Base-by-base conservation (phyloP, 169 alveolate species). In the Cryptosporidium canis region DNA sequence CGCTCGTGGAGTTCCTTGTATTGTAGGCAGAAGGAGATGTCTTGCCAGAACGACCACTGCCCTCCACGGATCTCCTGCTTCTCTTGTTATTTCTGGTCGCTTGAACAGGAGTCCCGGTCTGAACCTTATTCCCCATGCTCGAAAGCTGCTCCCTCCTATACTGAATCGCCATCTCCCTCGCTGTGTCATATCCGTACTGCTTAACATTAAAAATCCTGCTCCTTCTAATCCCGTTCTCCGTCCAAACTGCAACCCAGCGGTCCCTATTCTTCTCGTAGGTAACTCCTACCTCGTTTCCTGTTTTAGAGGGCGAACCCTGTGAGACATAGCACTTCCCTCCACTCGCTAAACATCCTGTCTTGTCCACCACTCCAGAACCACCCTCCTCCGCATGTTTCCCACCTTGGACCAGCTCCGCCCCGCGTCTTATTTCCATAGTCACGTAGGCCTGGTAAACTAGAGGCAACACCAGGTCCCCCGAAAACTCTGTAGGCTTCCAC, bases 211-310 rank as follows among this genome's bases (percentile, higher is more conserved):
- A 77, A 56, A 77, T 77, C 29, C 87, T 29, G n/a, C 87, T 77
- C 47, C 87, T 77, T 41, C 87, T 77, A 43, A 77, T 77, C 6
- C 87, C 87, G 61, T 77, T 77, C 31, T 77, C 87, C 9, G 87
- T 77, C 87, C 87, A 77, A 58, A 77, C 87, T 63, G 87, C 87
- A 14, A 77, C 87, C 87, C 87, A 77, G 21, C 87, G 87, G 45
- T 77, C 87, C 37, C 87, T 77, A 55, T 77, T 77, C 27, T 77
- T 77, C 47, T 77, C 87, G 45, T 77, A 77, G 14, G 87, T 77
- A 56, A 77, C 87, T 0, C 87, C 87, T 35, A 77, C 87, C 35
- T 77, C 87, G 61, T 77, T 77, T 14, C 72, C 72, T 4, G 16
- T 24, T 41, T 77, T 77, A 5, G 65, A 77, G 11, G 71, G 87